Evolutionary conservation across 768 basidiomycete species (phyloP).

Genomic region (Heimioporus sp.): DNA sequence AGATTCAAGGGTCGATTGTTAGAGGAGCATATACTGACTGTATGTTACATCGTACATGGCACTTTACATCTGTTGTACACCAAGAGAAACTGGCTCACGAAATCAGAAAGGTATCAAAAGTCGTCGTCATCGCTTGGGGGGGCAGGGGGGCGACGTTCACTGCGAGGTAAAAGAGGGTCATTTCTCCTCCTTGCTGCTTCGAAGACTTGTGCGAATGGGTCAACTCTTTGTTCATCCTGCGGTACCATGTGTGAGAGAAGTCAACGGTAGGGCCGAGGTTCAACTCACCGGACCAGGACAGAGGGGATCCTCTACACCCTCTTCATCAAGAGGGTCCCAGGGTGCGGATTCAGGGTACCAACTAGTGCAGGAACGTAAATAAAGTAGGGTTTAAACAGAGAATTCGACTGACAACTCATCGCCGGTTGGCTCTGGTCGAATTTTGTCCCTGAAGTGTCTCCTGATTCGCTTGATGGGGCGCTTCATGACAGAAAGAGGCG

Average conservation of each 20-base stretch:
- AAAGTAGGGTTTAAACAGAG: too few relatives aligned
- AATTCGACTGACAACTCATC: conserved; percentile 18
- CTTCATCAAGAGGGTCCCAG: conserved; percentile 28
- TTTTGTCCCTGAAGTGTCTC: conserved; percentile 17
- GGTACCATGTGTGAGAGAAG: conserved; percentile 5
- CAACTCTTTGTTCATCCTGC: conserved; percentile 5
- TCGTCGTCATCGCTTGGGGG: too few relatives aligned
- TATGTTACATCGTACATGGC: too few relatives aligned
- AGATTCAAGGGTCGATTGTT: too few relatives aligned
- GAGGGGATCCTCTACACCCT: conserved; percentile 21
- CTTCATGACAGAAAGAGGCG: conserved; percentile 19
- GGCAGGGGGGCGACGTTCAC: too few relatives aligned
- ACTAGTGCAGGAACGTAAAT: conserved; percentile 8
- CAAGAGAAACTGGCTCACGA: too few relatives aligned
- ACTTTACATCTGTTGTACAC: too few relatives aligned
- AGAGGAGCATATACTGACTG: too few relatives aligned
- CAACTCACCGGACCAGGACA: conserved; percentile 10
- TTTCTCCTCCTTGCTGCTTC: not conserved
- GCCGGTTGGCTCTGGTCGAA: conserved; percentile 8
- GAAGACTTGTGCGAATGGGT: conserved; percentile 7
- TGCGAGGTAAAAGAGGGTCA: too few relatives aligned
- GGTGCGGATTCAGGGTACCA: conserved; percentile 18
- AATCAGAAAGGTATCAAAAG: too few relatives aligned
- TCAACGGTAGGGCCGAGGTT: not conserved
- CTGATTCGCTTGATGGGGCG: conserved; percentile 8